Evolutionary conservation across 2,329 filamentous ascomycete species (phyloP).

Genomic region (Verruconis gallopava): DNA sequence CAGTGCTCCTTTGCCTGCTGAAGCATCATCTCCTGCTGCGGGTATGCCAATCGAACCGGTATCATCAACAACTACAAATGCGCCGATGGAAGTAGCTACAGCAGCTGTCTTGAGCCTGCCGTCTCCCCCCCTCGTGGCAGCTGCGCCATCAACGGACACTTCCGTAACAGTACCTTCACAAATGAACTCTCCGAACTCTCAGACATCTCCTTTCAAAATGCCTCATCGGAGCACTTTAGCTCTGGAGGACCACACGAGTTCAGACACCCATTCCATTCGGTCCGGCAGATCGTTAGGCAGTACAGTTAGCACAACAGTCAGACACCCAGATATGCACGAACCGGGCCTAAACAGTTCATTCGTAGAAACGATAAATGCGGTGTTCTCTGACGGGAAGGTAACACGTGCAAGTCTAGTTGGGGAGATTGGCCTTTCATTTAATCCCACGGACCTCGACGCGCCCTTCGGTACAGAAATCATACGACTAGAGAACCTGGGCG

Average conservation of each 20-base stretch:
- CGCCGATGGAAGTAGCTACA: neutral
- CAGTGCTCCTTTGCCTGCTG: constrained; percentile 4
- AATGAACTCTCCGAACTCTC: constrained; percentile 11
- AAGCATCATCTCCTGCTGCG: neutral
- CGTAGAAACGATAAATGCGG: constrained; percentile 80
- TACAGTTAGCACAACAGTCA: constrained; percentile 46
- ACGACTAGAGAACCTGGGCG: constrained; percentile 73
- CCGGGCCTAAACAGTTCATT: constrained; percentile 78
- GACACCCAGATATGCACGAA: constrained; percentile 69
- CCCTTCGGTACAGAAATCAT: constrained; percentile 47
- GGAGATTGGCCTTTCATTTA: constrained; percentile 80
- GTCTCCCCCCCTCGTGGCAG: constrained; percentile 11
- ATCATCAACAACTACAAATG: constrained; percentile 3
- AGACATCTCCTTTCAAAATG: constrained; percentile 10
- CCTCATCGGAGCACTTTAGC: constrained; percentile 14
- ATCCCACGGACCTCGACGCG: constrained; percentile 38
- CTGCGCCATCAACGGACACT: constrained; percentile 7
- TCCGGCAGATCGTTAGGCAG: constrained; percentile 70
- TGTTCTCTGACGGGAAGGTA: constrained; percentile 61
- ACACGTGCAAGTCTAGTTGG: constrained; percentile 66
- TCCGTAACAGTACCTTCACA: neutral
- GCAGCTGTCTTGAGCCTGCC: constrained; percentile 9
- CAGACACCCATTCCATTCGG: constrained; percentile 82
- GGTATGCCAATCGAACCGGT: neutral
- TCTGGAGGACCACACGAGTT: constrained; percentile 48